Evolutionary conservation across 2,329 filamentous ascomycete species (phyloP).

Genomic region (Colletotrichum eremochloae): DNA sequence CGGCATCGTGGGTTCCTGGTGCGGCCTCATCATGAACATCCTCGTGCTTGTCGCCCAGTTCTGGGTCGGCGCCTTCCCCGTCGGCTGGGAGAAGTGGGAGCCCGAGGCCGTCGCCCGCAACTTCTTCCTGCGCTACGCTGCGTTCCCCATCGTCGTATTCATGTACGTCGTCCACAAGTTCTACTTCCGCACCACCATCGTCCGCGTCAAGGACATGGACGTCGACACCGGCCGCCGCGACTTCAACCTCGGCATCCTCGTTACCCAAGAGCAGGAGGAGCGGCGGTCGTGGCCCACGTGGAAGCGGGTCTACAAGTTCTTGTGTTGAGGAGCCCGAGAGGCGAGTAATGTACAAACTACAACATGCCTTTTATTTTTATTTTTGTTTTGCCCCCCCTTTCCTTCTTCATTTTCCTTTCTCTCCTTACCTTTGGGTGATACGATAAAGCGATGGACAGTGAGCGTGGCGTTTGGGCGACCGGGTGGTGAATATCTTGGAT

Average conservation of each 20-base stretch:
- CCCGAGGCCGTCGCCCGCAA: conserved; percentile 64
- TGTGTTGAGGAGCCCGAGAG: conserved; percentile 66
- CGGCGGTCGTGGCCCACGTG: conserved; percentile 77
- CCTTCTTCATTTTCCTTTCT: background rate
- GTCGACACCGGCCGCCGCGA: conserved; percentile 87
- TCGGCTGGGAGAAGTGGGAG: conserved; percentile 66
- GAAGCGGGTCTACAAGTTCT: conserved; percentile 81
- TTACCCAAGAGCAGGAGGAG: conserved; percentile 86
- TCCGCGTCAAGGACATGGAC: conserved; percentile 83
- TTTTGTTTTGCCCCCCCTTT: background rate
- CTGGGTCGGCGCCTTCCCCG: conserved; percentile 86
- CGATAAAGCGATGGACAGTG: conserved; percentile 1
- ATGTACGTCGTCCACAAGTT: conserved; percentile 85
- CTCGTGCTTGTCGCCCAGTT: conserved; percentile 87
- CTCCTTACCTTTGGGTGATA: background rate
- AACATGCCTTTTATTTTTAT: background rate
- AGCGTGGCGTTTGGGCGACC: conserved; percentile 4
- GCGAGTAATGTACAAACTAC: background rate
- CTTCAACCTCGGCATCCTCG: conserved; percentile 82
- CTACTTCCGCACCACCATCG: conserved; percentile 75
- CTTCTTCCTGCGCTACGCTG: conserved; percentile 82
- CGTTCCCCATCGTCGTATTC: conserved; percentile 74
- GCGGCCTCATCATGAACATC: conserved; percentile 81
- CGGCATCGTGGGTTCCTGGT: conserved; percentile 83
- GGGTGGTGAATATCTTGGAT: background rate